Evolutionary conservation across 2,329 filamentous ascomycete species (phyloP), one percentile per base, ranked within the genome.

Genomic region (Diaporthe citriasiana): DNA sequence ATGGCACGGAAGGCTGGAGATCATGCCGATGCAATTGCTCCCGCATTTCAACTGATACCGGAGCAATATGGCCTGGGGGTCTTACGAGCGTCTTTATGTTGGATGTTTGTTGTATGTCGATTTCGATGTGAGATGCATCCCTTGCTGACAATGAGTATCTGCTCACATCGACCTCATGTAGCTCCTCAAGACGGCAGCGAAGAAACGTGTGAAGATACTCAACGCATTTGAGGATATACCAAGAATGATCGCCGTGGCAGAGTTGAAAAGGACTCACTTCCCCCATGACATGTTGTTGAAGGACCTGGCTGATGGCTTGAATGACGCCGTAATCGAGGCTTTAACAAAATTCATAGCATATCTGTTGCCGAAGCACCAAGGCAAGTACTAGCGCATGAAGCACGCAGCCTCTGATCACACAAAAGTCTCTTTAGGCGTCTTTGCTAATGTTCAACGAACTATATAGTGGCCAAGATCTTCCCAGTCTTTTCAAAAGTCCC

Each of bases 341-440:
- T 42, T 63, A 38, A 63, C 57, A 8, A 63, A 45, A 40, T 27
- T 63, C n/a, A 63, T 63, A 45, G 57, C 57, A 27, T 63, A 63
- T 27, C 12, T 63, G n/a, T 19, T 63, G n/a, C 57, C 57, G 10
- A 63, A 63, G 57, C n/a, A 45, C 38, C 38, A 63, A 63, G 57
- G 57, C 42, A 45, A 42, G n/a, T 63, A 42, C 19, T 6, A 27
- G 25, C 33, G 9, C 33, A 35, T 35, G 33, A 9, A 35, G 4
- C 33, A 5, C 5, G 33, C 4, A 35, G 33, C 9, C 33, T 27
- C n/a, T n/a, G n/a, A n/a, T n/a, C n/a, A n/a, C n/a, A n/a, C n/a
- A n/a, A n/a, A n/a, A n/a, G n/a, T n/a, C n/a, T n/a, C n/a, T 63
- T 3, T 45, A 45, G 12, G 38, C n/a, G 38, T 6, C n/a, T 38